phyloP scores from a whole-genome alignment of 768 basidiomycete species.

The Lactarius akahatsu region DNA sequence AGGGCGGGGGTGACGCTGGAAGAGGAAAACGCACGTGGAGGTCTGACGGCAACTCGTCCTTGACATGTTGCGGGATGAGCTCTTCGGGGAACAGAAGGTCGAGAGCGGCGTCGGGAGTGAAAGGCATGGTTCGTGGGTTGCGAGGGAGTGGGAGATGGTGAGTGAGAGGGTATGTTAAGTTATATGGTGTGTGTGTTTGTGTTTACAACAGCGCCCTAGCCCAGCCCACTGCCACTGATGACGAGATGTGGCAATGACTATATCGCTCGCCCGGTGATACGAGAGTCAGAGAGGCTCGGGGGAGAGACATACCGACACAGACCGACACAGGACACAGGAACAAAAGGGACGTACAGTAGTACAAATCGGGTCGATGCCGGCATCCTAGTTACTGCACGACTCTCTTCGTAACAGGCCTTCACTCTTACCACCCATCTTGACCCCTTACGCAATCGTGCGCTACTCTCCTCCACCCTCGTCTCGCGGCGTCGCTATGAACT shows the following conservation, averaged over 20 bases:
- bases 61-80: constrained; percentile 67
- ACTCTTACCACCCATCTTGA: background rate
- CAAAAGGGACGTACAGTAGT: background rate
- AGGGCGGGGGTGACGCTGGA: background rate
- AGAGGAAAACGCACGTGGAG: constrained; percentile 56
- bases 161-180: background rate
- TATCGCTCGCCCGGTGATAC: background rate
- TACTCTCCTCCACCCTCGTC: background rate
- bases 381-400: constrained; percentile 3
- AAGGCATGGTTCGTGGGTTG: constrained; percentile 35
- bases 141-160: background rate
- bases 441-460: constrained; percentile 1
- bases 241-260: background rate
- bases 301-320: background rate
- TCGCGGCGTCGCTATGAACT: constrained; percentile 64
- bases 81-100: constrained; percentile 76
- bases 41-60: constrained; percentile 56
- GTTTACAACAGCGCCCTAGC: background rate
- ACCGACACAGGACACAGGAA: background rate
- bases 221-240: background rate
- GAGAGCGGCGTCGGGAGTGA: constrained; percentile 63
- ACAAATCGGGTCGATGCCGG: constrained; percentile 28
- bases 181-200: background rate
- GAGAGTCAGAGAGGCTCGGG: background rate
- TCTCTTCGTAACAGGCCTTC: constrained; percentile 9